Evolutionary conservation across 257 asterid species (phyloP), one percentile per base, ranked within the genome.

Genomic region (Thymus quinquecostatus): DNA sequence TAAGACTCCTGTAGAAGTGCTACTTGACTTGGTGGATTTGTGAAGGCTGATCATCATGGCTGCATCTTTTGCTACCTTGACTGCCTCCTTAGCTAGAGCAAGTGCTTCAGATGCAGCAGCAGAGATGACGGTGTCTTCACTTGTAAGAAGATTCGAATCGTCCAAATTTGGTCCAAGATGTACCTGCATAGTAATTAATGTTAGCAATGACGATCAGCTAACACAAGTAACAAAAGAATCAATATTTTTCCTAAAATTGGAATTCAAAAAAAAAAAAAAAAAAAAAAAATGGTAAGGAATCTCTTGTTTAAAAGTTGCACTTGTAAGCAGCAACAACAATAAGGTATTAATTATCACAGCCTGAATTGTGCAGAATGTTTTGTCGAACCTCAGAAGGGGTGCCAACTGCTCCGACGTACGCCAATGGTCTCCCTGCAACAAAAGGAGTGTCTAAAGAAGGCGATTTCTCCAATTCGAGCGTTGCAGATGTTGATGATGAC

Each of bases 91-190:
- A 69, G 99, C 97, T 66, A 94, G 83, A 59, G 96, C 89, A 71
- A 91, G 90, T 44, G 96, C 97, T 82, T 94, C 97, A 50, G 97
- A 87, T 48, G 97, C 97, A 76, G 97, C 95, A 51, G 96, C 97
- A 63, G 89, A 85, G 68, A 91, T 81, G 41, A 81, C 79, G 58
- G 95, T 86, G 78, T 89, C 96, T 82, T 89, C 97, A 72, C 81
- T 80, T 65, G 90, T 78, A 80, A 80, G 77, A 76, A 84, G 86
- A 58, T 77, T 68, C 65, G 86, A 88, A 57, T 78, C 81, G 57
- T 81, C 80, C 72, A 75, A 83, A 66, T 80, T 73, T 47, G 87
- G 80, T 66, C 82, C 84, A 70, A 66, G 70, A 68, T 78, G 80
- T 71, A 81, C 74, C 98, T 93, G 87, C 78, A 81, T 11, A 40